phyloP scores from a whole-genome alignment of 1,284 basidiomycete genomes.

The Calocybe gambosa region DNA sequence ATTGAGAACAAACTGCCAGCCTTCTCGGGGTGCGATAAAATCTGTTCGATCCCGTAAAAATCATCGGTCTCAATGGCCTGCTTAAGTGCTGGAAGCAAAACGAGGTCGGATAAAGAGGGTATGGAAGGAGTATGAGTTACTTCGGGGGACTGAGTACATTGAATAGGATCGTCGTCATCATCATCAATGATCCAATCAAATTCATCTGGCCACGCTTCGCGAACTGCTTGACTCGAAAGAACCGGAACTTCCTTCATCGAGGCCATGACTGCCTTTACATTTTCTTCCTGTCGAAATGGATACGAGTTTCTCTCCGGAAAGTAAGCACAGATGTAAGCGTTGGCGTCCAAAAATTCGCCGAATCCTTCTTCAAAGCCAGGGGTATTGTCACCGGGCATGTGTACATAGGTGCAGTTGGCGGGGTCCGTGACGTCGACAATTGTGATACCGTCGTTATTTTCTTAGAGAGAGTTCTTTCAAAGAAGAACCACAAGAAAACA shows the following conservation, averaged over 20 bases:
- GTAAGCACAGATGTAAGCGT: not conserved
- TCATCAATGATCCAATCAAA: no score
- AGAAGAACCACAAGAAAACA: no score
- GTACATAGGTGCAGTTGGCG: constrained; percentile 28
- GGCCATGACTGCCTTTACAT: constrained; percentile 5
- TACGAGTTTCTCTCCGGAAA: no score
- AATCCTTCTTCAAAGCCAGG: not conserved
- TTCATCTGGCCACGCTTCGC: constrained; percentile 12
- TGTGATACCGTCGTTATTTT: constrained; percentile 31
- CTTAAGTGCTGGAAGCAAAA: constrained; percentile 5
- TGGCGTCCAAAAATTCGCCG: no score
- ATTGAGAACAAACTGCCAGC: not conserved
- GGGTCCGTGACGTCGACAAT: constrained; percentile 29
- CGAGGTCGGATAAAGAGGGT: constrained; percentile 4
- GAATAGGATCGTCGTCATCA: no score
- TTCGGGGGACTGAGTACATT: no score
- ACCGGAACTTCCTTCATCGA: constrained; percentile 2
- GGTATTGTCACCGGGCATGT: constrained; percentile 19
- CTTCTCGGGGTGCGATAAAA: constrained; percentile 12
- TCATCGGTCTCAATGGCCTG: constrained; percentile 5
- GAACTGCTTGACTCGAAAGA: constrained; percentile 6
- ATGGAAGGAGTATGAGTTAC: not conserved
- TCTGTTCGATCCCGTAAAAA: constrained; percentile 9
- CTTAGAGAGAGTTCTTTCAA: not conserved
- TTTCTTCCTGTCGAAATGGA: no score